Percentiles rank a stretch among this genome's conserved stretches.
These are phyloP conservation scores for Barnettozyma sp. DNA, from an alignment of 805 yeast genomes.

Conservation along the genomic window DNA sequence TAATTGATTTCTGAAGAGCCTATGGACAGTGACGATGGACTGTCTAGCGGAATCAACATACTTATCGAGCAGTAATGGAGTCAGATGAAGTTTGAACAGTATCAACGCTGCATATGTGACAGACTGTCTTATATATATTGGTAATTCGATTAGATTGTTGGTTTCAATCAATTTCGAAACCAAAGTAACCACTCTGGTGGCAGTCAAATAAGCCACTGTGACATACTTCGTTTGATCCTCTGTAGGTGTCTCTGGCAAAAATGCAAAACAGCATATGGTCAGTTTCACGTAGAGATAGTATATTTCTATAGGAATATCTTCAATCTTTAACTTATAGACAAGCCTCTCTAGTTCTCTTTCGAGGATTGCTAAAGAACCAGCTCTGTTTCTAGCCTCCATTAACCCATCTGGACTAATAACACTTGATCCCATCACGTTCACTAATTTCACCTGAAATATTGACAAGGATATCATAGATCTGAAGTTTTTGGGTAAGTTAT, in stretches of 20 bases:
- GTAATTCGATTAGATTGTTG: conserved; percentile 71
- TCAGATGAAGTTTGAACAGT: conserved; percentile 72
- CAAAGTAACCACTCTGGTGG: conserved; percentile 76
- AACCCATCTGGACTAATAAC: conserved; percentile 85
- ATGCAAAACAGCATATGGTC: conserved; percentile 83
- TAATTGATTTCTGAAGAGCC: conserved; percentile 78
- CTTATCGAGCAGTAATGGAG: conserved; percentile 58
- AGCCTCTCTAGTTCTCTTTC: conserved; percentile 73
- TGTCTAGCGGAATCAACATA: conserved; percentile 87
- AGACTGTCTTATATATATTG: conserved; percentile 82
- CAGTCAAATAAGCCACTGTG: conserved; percentile 69
- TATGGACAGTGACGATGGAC: conserved; percentile 86
- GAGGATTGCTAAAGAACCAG: conserved; percentile 69
- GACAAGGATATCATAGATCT: conserved; percentile 67
- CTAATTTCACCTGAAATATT: conserved; percentile 76
- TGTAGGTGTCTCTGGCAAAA: conserved; percentile 81
- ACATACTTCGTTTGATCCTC: conserved; percentile 84
- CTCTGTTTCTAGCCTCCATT: conserved; percentile 75
- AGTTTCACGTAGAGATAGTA: conserved; percentile 72
- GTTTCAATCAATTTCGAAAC: conserved; percentile 64
- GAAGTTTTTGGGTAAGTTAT: conserved; percentile 56
- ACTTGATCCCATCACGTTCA: conserved; percentile 80
- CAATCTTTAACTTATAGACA: conserved; percentile 58
- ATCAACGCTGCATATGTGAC: conserved; percentile 73
- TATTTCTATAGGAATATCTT: conserved; percentile 64